These are phyloP conservation scores for Coemansia sp. DNA, from an alignment of 192 early-diverging fungal genomes.

Conservation along the genomic window DNA sequence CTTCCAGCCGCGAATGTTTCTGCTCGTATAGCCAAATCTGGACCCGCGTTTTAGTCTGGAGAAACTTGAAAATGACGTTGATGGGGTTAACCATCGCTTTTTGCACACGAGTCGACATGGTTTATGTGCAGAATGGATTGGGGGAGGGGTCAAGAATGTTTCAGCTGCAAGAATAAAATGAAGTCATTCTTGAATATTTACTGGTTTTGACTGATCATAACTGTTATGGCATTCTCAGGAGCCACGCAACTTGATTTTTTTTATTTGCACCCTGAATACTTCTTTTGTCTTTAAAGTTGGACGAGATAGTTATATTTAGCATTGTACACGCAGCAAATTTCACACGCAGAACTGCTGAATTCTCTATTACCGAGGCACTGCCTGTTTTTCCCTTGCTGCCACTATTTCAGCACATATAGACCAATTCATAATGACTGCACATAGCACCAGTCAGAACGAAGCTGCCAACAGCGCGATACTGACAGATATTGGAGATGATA, in stretches of 20 bases:
- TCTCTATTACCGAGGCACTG: too few species aligned
- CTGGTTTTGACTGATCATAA: slow-evolving; percentile 1
- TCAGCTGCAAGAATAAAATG: neutral
- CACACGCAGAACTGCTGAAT: neutral
- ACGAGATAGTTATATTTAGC: too few species aligned
- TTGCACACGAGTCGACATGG: slow-evolving; percentile 53
- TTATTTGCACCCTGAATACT: neutral
- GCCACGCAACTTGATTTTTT: neutral
- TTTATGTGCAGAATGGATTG: slow-evolving; percentile 4
- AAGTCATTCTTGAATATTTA: too few species aligned
- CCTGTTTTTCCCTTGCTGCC: too few species aligned
- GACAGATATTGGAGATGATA: neutral
- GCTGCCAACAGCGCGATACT: too few species aligned
- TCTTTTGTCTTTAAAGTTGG: neutral
- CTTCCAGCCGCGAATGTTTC: slow-evolving; percentile 82
- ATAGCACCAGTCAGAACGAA: too few species aligned
- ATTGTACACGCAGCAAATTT: neutral
- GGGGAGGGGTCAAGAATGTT: neutral
- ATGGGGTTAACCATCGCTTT: slow-evolving; percentile 58
- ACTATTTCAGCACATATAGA: too few species aligned
- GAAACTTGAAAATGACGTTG: slow-evolving; percentile 94
- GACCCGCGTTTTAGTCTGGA: slow-evolving; percentile 88
- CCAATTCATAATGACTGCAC: too few species aligned
- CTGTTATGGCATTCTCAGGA: slow-evolving; percentile 8
- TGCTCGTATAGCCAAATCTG: slow-evolving; percentile 96